These are phyloP conservation scores for Macrolepiota dolichaula DNA, from an alignment of 768 basidiomycete genomes.

Conservation along the genomic window DNA sequence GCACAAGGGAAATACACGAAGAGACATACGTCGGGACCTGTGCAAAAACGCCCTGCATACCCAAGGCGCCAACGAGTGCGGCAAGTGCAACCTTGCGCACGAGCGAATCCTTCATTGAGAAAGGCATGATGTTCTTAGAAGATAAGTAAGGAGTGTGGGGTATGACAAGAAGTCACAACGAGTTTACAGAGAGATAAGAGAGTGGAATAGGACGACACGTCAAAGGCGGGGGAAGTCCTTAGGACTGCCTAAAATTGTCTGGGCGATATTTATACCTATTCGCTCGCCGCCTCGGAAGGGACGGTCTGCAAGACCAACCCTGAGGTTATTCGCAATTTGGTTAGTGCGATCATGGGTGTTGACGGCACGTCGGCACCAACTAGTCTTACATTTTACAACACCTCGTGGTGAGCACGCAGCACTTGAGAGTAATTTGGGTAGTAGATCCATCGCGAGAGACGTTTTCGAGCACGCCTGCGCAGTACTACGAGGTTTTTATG, in stretches of 20 bases:
- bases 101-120: background rate
- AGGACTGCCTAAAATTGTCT: background rate
- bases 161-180: background rate
- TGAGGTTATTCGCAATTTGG: background rate
- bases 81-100: constrained; percentile 1
- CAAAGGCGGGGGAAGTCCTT: background rate
- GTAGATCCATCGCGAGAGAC: background rate
- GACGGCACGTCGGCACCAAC: background rate
- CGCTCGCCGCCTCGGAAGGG: background rate
- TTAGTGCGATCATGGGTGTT: background rate
- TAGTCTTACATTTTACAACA: background rate
- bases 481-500: background rate
- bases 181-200: background rate
- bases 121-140: background rate
- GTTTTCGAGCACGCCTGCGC: background rate
- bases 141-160: constrained; percentile 1
- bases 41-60: constrained; percentile 5
- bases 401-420: background rate
- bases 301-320: background rate
- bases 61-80: constrained; percentile 1
- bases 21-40: constrained; percentile 2
- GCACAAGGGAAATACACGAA: background rate
- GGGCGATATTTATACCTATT: constrained; percentile 3
- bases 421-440: background rate
- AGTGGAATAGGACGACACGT: constrained; percentile 1